These are phyloP conservation scores for Hyphodiscus sp. DNA, from an alignment of 2,329 filamentous ascomycete genomes.

Conservation along the genomic window DNA sequence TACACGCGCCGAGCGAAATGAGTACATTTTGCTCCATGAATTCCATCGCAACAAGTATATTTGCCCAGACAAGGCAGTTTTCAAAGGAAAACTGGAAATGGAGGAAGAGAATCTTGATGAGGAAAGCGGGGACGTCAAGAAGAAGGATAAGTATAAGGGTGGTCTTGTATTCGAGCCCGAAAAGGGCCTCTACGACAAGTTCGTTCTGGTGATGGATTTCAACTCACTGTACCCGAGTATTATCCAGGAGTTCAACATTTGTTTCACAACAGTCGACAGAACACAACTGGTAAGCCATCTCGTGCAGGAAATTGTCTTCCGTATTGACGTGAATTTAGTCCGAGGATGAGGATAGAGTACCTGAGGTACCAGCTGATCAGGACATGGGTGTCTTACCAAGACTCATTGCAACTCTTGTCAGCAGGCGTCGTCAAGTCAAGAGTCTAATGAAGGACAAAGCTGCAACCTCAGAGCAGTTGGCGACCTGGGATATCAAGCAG, in stretches of 20 bases:
- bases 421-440: constrained; percentile 85
- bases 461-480: constrained; percentile 78
- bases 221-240: constrained; percentile 99
- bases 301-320: constrained; percentile 4
- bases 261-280: constrained; percentile 94
- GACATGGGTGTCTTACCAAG: constrained; percentile 80
- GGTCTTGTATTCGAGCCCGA: constrained; percentile 97
- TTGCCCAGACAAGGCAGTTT: constrained; percentile 87
- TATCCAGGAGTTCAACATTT: constrained; percentile 99
- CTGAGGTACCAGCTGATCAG: constrained; percentile 74
- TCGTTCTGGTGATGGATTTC: constrained; percentile 99
- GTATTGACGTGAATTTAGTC: constrained; percentile 36
- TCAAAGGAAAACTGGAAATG: constrained; percentile 64
- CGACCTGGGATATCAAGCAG: constrained; percentile 98
- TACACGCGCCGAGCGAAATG: constrained; percentile 93
- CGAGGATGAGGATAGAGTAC: constrained; percentile 81
- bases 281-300: constrained; percentile 49
- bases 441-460: constrained; percentile 91
- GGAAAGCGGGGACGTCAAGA: constrained; percentile 71
- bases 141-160: constrained; percentile 99
- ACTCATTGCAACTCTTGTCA: constrained; percentile 88
- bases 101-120: constrained; percentile 68
- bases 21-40: constrained; percentile 97
- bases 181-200: constrained; percentile 96
- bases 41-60: constrained; percentile 98